Percentiles rank a stretch among this genome's conserved stretches.
Conservation (phyloP, 1,284 basidiomycete genomes). For the Phylloboletellus chloephorus region DNA sequence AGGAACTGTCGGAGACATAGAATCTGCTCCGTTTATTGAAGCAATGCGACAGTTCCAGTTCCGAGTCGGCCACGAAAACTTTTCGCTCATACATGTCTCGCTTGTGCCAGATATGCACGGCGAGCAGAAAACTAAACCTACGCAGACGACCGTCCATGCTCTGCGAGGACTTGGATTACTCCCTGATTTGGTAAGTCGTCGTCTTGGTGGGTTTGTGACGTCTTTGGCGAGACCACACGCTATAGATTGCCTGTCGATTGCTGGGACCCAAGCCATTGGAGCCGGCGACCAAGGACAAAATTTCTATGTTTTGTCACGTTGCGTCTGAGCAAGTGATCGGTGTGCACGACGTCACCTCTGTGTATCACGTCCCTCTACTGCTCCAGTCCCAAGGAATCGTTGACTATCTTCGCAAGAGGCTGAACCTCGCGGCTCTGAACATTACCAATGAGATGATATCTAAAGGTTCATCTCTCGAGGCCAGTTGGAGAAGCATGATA, state of each 20-base stretch:
- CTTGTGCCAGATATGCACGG: slow-evolving; percentile 97
- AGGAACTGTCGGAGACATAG: slow-evolving; percentile 94
- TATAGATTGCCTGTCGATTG: slow-evolving; percentile 87
- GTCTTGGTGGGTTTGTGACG: neutral
- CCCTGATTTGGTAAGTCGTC: slow-evolving; percentile 77
- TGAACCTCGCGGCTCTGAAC: slow-evolving; percentile 64
- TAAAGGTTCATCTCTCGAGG: slow-evolving; percentile 62
- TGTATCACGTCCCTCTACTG: slow-evolving; percentile 96
- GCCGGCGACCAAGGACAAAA: slow-evolving; percentile 86
- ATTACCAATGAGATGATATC: slow-evolving; percentile 55
- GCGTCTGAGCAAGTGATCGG: slow-evolving; percentile 90
- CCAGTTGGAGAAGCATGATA: slow-evolving; percentile 83
- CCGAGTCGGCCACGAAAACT: slow-evolving; percentile 95
- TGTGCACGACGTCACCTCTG: slow-evolving; percentile 94
- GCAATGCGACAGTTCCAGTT: slow-evolving; percentile 99
- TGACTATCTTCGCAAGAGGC: slow-evolving; percentile 75
- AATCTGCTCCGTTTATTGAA: slow-evolving; percentile 96
- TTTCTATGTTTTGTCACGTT: slow-evolving; percentile 99
- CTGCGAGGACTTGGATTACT: slow-evolving; percentile 89
- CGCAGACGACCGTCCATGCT: slow-evolving; percentile 94
- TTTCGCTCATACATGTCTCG: slow-evolving; percentile 97
- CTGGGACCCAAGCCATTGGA: slow-evolving; percentile 71
- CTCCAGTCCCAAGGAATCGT: slow-evolving; percentile 91
- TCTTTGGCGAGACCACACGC: neutral
- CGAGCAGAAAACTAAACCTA: slow-evolving; percentile 99